Evolutionary conservation across 305 asterid genomes (phyloP), one percentile per base, ranked within the genome.

Genomic region (Euphrasia arctica): DNA sequence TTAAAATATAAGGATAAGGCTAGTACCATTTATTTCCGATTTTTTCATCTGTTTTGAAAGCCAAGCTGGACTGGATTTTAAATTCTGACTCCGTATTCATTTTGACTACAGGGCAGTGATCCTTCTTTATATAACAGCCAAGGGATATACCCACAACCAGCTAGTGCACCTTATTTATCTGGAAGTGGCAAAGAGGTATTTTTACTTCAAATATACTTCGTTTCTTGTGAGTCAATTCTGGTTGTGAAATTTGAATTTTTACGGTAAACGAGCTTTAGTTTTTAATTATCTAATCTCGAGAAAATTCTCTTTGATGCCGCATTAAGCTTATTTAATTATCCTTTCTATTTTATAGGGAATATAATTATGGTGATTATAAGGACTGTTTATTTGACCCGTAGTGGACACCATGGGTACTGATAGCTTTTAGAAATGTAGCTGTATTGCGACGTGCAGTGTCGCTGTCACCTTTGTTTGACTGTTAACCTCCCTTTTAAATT

Each of bases 91-190:
- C 14, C 18, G 63, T 25, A 7, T 65, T 58, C 47, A 47, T 62
- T 75, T 65, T 68, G 54, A 73, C 60, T 70, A 59, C 86, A 90
- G 97, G 89, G 84, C n/a, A 77, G 60, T 36, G 91, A 89, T 73
- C 85, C 93, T 66, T 86, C 90, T 60, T 48, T 80, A 69, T 90
- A 85, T 73, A 84, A 81, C 79, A 85, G 91, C 77, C 95, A 87
- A 79, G 96, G 96, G 76, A 71, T 88, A 75, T 83, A 88, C 72
- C 96, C 96, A 5, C 97, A 90, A 60, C 97, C 96, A 28, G 83
- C 84, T 54, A 68, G 32, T 62, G 82, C 91, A 28, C 84, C 91
- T 70, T 85, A 73, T 70, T 80, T 88, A 69, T 64, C 91, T 6
- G 85, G 89, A 54, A 88, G 77, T 34, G 96, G 95, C 50, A 90